A percentile compares a stretch with the other conserved stretches of the same genome.
Evolutionary conservation across 1,284 basidiomycete genomes (phyloP).

Genomic region (Omphalotus olearius): DNA sequence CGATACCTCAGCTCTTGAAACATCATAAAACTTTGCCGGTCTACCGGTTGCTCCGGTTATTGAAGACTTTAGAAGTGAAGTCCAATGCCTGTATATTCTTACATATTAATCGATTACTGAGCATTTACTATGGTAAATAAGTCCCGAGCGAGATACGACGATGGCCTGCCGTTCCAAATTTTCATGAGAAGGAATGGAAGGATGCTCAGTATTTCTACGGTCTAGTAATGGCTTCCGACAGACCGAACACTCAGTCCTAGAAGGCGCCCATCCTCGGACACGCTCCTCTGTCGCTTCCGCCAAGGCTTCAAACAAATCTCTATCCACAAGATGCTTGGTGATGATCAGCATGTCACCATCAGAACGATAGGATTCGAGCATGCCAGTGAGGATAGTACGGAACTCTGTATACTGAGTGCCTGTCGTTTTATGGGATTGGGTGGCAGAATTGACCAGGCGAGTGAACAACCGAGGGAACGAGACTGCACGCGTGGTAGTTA

Average conservation of each 20-base stretch:
- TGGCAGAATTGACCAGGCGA: slow-evolving; percentile 75
- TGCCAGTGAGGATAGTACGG: slow-evolving; percentile 84
- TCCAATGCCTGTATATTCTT: not conserved
- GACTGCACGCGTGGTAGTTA: slow-evolving; percentile 76
- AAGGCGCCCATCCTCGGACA: slow-evolving; percentile 48
- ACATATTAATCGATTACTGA: not conserved
- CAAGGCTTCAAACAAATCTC: slow-evolving; percentile 78
- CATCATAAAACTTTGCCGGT: not conserved
- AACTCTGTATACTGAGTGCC: slow-evolving; percentile 89
- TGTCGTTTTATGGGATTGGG: slow-evolving; percentile 37
- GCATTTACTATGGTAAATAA: slow-evolving; percentile 55
- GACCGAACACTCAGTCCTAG: slow-evolving; percentile 35
- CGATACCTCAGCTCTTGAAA: slow-evolving; percentile 5
- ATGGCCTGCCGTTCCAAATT: slow-evolving; percentile 11
- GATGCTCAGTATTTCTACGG: not conserved
- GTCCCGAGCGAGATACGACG: slow-evolving; percentile 56
- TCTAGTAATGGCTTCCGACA: slow-evolving; percentile 41
- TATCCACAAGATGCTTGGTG: slow-evolving; percentile 78
- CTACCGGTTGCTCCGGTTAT: not conserved
- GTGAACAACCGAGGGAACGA: slow-evolving; percentile 93
- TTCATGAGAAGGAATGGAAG: not conserved
- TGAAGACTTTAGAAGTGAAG: not conserved
- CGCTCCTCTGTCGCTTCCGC: slow-evolving; percentile 49
- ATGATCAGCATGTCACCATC: slow-evolving; percentile 91
- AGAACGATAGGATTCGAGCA: slow-evolving; percentile 91